Conservation (phyloP, 2,329 filamentous ascomycete species). For the Kalmusia sp. region DNA sequence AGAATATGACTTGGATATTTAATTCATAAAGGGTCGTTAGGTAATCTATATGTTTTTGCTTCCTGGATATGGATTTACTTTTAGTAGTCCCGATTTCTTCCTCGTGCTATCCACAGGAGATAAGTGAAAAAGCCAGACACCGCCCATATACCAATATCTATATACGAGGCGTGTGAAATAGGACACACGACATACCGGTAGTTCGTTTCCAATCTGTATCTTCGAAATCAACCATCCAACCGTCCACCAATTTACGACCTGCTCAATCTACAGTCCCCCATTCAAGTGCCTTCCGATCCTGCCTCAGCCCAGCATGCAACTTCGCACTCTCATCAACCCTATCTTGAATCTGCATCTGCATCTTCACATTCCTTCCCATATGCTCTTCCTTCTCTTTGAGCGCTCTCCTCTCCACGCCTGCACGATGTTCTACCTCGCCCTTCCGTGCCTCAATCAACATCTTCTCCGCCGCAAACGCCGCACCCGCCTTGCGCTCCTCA, state of each 20-base stretch:
- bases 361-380: conserved; percentile 40
- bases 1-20: too few species aligned
- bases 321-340: conserved; percentile 39
- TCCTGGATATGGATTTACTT: too few species aligned
- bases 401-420: conserved; percentile 30
- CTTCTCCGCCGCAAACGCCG: conserved; percentile 23
- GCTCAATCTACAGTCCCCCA: conserved; percentile 39
- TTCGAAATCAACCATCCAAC: too few species aligned
- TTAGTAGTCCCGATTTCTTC: too few species aligned
- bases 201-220: too few species aligned
- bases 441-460: conserved; percentile 32
- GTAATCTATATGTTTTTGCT: too few species aligned
- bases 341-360: conserved; percentile 38
- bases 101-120: too few species aligned
- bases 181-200: too few species aligned
- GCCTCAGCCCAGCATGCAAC: conserved; percentile 36
- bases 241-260: neutral
- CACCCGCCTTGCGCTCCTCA: conserved; percentile 31
- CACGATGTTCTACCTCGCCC: conserved; percentile 35
- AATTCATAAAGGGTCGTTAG: too few species aligned
- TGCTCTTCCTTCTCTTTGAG: conserved; percentile 43
- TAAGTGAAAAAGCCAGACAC: too few species aligned
- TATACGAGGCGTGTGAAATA: too few species aligned
- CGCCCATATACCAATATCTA: too few species aligned
- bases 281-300: conserved; percentile 38